A percentile compares a stretch with the other conserved stretches of the same genome.
Evolutionary conservation across 1,284 basidiomycete genomes (phyloP).

Genomic region (Taiwanofungus camphoratus): DNA sequence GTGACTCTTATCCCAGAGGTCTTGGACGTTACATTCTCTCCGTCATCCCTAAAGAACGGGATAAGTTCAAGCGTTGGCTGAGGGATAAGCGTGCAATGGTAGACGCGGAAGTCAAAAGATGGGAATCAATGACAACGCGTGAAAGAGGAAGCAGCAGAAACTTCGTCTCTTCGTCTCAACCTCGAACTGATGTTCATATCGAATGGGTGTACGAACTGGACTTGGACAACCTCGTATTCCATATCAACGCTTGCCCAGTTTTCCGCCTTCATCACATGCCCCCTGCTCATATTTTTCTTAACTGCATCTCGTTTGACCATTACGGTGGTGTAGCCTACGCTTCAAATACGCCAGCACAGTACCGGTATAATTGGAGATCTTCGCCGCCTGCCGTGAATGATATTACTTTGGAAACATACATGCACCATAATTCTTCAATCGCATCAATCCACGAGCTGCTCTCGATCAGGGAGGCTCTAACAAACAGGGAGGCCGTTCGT

Average conservation of each 20-base stretch:
- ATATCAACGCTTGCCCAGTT: conserved; percentile 14
- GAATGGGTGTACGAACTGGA: conserved; percentile 24
- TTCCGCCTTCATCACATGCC: conserved; percentile 22
- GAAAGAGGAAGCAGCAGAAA: background rate
- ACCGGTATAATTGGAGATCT: background rate
- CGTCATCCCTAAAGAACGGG: background rate
- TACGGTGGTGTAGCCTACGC: conserved; percentile 12
- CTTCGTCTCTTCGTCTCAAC: background rate
- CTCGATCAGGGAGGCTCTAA: background rate
- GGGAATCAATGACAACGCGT: background rate
- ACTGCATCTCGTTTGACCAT: conserved; percentile 13
- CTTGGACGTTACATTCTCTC: conserved; percentile 2
- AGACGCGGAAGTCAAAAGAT: background rate
- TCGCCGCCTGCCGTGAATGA: background rate
- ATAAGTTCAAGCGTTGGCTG: background rate
- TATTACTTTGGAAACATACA: background rate
- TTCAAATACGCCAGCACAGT: background rate
- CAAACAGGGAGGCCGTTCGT: background rate
- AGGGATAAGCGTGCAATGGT: background rate
- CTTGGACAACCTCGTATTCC: conserved; percentile 18
- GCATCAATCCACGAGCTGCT: background rate
- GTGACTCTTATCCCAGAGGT: conserved; percentile 4
- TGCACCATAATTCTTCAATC: background rate
- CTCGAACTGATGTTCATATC: conserved; percentile 9
- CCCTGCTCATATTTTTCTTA: conserved; percentile 11